These are phyloP conservation scores for Bipolaris oryzae DNA, from an alignment of 2,329 filamentous ascomycete species.

Conservation along the genomic window DNA sequence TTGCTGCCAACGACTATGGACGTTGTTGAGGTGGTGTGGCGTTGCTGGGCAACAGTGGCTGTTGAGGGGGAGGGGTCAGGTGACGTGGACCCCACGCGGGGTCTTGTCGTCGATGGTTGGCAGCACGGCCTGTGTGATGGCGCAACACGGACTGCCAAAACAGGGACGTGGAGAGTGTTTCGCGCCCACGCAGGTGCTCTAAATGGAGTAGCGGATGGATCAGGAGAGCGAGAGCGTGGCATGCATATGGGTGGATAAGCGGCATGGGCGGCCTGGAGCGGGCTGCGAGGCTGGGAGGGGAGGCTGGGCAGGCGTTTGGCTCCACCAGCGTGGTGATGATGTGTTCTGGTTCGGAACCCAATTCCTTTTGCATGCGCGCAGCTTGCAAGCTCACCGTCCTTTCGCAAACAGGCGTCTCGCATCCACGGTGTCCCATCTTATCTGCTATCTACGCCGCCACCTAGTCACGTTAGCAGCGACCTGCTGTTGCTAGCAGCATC, in stretches of 20 bases:
- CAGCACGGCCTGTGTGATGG: background rate
- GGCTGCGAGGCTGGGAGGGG: conserved; percentile 15
- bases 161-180: background rate
- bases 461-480: too few species aligned
- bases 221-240: background rate
- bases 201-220: conserved; percentile 1
- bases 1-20: background rate
- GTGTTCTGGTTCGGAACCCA: conserved; percentile 3
- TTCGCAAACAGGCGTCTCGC: too few species aligned
- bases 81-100: background rate
- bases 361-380: background rate
- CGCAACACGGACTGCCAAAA: background rate
- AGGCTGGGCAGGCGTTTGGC: conserved; percentile 8
- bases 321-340: conserved; percentile 6
- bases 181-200: background rate
- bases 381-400: background rate
- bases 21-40: conserved; percentile 5
- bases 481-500: too few species aligned
- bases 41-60: conserved; percentile 15
- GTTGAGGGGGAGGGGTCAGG: background rate
- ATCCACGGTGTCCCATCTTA: too few species aligned
- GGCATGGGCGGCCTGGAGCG: background rate
- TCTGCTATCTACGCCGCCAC: too few species aligned
- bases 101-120: background rate
- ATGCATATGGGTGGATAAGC: background rate